phyloP scores from a whole-genome alignment of 805 yeast genomes.

The Ogataea pini region DNA sequence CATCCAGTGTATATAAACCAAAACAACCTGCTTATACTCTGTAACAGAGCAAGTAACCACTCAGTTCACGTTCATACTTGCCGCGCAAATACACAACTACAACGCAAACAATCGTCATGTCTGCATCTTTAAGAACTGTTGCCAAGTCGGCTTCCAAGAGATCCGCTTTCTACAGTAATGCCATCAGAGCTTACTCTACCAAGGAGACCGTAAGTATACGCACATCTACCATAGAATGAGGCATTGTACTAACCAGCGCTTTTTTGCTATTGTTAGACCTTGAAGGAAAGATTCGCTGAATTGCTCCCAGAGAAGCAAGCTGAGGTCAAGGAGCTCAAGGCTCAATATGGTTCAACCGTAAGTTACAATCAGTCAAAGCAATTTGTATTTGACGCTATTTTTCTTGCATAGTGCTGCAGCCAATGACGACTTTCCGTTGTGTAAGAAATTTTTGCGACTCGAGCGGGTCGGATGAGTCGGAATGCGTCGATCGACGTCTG shows the following conservation, averaged over 20 bases:
- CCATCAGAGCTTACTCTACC: constrained; percentile 40
- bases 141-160: constrained; percentile 32
- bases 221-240: too few relatives aligned
- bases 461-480: background rate
- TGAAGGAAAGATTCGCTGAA: constrained; percentile 93
- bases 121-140: constrained; percentile 29
- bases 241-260: constrained; percentile 5
- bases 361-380: constrained; percentile 36
- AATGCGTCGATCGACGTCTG: constrained; percentile 1
- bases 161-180: constrained; percentile 21
- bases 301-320: constrained; percentile 89
- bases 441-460: constrained; percentile 1
- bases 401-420: constrained; percentile 2
- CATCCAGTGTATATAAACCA: constrained; percentile 6
- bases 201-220: constrained; percentile 38
- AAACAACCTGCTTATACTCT: constrained; percentile 4
- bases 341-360: constrained; percentile 84
- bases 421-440: constrained; percentile 5
- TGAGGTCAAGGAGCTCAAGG: constrained; percentile 85
- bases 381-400: background rate
- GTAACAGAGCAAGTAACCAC: background rate
- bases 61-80: background rate
- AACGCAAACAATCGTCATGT: constrained; percentile 4
- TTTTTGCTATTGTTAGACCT: constrained; percentile 46
- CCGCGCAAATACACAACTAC: constrained; percentile 3